Percentiles rank a stretch among this genome's conserved stretches.
Evolutionary conservation across 495 filamentous ascomycete genomes (phyloP).

Genomic region (Hypoxylon fragiforme): DNA sequence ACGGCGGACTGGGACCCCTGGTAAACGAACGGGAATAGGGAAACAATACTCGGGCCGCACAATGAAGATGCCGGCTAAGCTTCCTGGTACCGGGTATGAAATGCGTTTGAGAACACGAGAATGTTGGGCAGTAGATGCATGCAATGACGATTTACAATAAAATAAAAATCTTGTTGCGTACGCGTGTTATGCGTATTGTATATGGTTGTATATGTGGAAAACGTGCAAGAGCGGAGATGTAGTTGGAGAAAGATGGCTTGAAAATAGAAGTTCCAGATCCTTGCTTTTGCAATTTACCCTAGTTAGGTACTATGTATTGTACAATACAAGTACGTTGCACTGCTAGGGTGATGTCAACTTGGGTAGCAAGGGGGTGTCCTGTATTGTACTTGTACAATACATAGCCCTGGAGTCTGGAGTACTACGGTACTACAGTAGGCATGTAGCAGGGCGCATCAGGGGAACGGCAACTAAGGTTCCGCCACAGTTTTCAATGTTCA

Average conservation of each 20-base stretch:
- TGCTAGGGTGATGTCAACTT: no score
- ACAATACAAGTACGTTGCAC: constrained; percentile 9
- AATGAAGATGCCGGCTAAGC: constrained; percentile 9
- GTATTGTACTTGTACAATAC: no score
- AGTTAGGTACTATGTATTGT: no score
- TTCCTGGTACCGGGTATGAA: no score
- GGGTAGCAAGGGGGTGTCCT: constrained; percentile 7
- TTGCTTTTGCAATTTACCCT: constrained; percentile 4
- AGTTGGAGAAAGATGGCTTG: constrained; percentile 14
- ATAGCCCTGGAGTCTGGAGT: no score
- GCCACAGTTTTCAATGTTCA: constrained; percentile 27
- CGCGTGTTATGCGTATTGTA: no score
- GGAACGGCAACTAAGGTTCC: constrained; percentile 20
- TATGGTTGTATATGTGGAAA: constrained; percentile 5
- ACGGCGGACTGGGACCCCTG: constrained; percentile 13
- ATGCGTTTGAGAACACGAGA: constrained; percentile 23
- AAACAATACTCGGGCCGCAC: constrained; percentile 25
- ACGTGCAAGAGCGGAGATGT: constrained; percentile 16
- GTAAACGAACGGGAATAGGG: neutral
- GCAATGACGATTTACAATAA: constrained; percentile 19
- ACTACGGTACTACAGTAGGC: no score
- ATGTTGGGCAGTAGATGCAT: constrained; percentile 26
- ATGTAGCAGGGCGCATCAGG: constrained; percentile 13
- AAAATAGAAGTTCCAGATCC: constrained; percentile 7
- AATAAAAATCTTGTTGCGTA: constrained; percentile 8